phyloP scores from a whole-genome alignment of 306 rosid genomes.

The Leucaena leucocephala region DNA sequence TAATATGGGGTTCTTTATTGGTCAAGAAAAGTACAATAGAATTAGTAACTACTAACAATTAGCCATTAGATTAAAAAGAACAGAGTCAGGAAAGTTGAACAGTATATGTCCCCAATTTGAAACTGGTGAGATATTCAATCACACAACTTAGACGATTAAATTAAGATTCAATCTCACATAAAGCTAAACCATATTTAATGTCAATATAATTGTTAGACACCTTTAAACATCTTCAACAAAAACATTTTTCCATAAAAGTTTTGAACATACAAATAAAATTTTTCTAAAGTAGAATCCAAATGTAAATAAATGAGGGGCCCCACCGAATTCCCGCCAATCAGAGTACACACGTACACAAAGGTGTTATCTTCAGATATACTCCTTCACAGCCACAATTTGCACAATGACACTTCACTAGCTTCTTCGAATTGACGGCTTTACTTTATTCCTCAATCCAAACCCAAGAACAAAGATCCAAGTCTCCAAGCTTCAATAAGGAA shows the following conservation, averaged over 20 bases:
- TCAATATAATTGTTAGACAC: not conserved
- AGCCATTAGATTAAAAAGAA: not conserved
- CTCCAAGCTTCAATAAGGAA: slow-evolving; percentile 42
- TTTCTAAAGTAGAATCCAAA: not conserved
- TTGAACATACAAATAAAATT: not conserved
- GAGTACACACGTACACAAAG: not conserved
- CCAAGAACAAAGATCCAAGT: not conserved
- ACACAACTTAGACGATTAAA: not conserved
- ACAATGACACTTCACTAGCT: not conserved
- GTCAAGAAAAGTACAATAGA: too few species aligned
- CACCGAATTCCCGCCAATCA: slow-evolving; percentile 13
- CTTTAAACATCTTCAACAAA: not conserved
- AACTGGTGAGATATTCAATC: not conserved
- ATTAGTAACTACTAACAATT: too few species aligned
- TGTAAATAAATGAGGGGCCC: not conserved
- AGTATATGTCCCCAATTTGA: not conserved
- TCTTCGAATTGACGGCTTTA: not conserved
- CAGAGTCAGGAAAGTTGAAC: not conserved
- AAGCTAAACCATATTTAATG: not conserved
- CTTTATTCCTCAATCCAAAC: not conserved
- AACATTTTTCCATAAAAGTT: not conserved
- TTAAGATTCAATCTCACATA: not conserved
- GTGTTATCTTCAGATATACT: slow-evolving; percentile 25
- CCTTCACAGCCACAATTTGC: slow-evolving; percentile 27
- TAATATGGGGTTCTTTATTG: too few species aligned